Percentiles rank a stretch among this genome's conserved stretches.
Conservation (phyloP, 495 filamentous ascomycete genomes). For the Talaromyces adpressus region DNA sequence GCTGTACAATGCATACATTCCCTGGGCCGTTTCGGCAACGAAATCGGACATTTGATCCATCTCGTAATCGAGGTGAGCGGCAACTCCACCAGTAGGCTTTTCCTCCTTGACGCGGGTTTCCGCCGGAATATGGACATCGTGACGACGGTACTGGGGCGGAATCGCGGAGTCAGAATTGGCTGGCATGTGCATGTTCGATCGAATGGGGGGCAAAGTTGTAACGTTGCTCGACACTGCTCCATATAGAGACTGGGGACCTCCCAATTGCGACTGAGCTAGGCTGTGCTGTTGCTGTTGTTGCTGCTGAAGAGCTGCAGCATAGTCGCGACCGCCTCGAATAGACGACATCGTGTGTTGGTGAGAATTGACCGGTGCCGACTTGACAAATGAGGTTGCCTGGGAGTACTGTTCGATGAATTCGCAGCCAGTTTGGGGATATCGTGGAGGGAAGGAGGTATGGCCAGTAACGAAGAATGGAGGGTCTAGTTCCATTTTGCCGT, state of each 20-base stretch:
- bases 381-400: conserved; percentile 34
- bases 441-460: conserved; percentile 35
- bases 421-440: conserved; percentile 39
- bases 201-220: conserved; percentile 34
- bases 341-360: conserved; percentile 24
- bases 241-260: conserved; percentile 27
- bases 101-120: conserved; percentile 43
- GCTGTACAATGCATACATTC: conserved; percentile 63
- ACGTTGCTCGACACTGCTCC: conserved; percentile 25
- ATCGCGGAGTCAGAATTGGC: conserved; percentile 34
- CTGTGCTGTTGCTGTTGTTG: conserved; percentile 13
- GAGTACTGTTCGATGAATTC: conserved; percentile 47
- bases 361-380: conserved; percentile 33
- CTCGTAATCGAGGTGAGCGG: conserved; percentile 95
- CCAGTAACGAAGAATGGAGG: conserved; percentile 33
- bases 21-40: conserved; percentile 85
- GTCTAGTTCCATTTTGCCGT: conserved; percentile 34
- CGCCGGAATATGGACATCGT: conserved; percentile 29
- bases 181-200: conserved; percentile 37
- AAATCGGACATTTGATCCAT: conserved; percentile 98
- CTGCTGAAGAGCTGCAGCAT: conserved; percentile 14
- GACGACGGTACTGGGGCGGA: conserved; percentile 37
- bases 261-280: conserved; percentile 1
- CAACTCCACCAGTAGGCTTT: conserved; percentile 74
- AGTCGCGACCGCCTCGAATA: conserved; percentile 27